Conservation (phyloP, 345 rosid genomes). For the Lepidium aucheri region DNA sequence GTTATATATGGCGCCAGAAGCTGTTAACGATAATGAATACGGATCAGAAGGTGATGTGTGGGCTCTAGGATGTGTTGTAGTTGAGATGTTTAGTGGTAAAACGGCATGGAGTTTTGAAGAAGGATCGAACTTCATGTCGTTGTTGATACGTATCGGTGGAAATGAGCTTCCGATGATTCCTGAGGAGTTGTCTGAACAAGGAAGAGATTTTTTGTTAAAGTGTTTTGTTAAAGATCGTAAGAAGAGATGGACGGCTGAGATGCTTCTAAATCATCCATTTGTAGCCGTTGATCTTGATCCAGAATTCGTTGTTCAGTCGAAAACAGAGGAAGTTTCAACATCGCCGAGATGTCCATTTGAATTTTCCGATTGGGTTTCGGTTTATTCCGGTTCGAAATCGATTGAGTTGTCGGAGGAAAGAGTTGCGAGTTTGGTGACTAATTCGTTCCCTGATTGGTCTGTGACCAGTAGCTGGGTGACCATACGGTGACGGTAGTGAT, state of each 20-base stretch:
- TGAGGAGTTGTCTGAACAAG: conserved; percentile 47
- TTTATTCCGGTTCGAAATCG: conserved; percentile 5
- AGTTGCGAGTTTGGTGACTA: conserved; percentile 16
- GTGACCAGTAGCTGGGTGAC: conserved; percentile 33
- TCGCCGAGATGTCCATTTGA: conserved; percentile 51
- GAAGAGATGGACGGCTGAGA: conserved; percentile 63
- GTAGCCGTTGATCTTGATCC: conserved; percentile 26
- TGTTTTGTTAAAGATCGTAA: conserved; percentile 57
- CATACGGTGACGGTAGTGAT: conserved; percentile 21
- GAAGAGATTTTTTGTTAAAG: conserved; percentile 54
- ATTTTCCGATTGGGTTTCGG: conserved; percentile 38
- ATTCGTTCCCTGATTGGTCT: conserved; percentile 32
- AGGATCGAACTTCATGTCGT: conserved; percentile 26
- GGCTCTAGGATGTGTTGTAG: conserved; percentile 74
- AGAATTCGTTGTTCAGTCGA: neutral
- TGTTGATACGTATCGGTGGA: conserved; percentile 46
- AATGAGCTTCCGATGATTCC: conserved; percentile 57
- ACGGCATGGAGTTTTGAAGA: conserved; percentile 46
- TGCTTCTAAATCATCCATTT: conserved; percentile 70
- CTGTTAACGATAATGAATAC: conserved; percentile 44
- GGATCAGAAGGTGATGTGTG: conserved; percentile 78
- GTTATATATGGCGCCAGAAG: conserved; percentile 72
- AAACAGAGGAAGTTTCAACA: conserved; percentile 7
- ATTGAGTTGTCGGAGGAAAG: conserved; percentile 22
- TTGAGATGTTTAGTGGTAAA: conserved; percentile 70